A percentile compares a stretch with the other conserved stretches of the same genome.
phyloP scores from a whole-genome alignment of 345 rosid species.

The Schrenkiella parvula region DNA sequence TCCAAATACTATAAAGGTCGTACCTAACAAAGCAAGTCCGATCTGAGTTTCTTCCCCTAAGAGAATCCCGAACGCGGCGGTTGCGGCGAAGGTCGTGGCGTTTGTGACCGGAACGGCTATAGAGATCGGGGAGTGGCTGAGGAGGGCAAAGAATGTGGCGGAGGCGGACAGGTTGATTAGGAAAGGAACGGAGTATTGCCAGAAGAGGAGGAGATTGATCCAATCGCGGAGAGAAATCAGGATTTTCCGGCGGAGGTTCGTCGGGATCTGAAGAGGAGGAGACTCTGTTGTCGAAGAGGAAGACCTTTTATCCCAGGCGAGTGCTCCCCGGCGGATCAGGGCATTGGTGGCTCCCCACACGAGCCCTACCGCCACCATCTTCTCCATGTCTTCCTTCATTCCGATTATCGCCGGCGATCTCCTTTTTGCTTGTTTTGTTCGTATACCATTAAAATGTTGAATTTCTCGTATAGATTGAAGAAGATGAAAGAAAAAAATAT shows the following conservation, averaged over 20 bases:
- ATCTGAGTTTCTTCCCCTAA: slow-evolving; percentile 69
- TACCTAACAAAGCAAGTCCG: slow-evolving; percentile 59
- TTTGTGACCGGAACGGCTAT: slow-evolving; percentile 89
- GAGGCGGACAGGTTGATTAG: slow-evolving; percentile 82
- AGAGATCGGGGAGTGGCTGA: slow-evolving; percentile 69
- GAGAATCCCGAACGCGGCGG: slow-evolving; percentile 69
- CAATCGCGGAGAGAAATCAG: slow-evolving; percentile 38
- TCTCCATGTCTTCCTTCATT: slow-evolving; percentile 61
- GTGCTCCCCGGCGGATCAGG: slow-evolving; percentile 79
- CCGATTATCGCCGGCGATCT: not conserved
- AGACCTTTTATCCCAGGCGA: slow-evolving; percentile 59
- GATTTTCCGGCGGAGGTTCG: slow-evolving; percentile 39
- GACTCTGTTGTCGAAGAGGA: slow-evolving; percentile 18
- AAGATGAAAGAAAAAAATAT: too few species aligned
- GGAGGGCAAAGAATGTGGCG: slow-evolving; percentile 74
- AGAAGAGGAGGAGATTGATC: slow-evolving; percentile 62
- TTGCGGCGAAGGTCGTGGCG: slow-evolving; percentile 90
- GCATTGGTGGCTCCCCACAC: slow-evolving; percentile 97
- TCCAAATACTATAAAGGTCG: slow-evolving; percentile 60
- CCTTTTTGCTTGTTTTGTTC: not conserved
- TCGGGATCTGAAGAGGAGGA: slow-evolving; percentile 26
- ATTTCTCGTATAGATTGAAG: too few species aligned
- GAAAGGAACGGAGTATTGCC: slow-evolving; percentile 93
- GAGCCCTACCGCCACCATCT: slow-evolving; percentile 84
- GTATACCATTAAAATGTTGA: too few species aligned